Conservation (phyloP, 305 asterid species). For the Fraxinus angustifolia region DNA sequence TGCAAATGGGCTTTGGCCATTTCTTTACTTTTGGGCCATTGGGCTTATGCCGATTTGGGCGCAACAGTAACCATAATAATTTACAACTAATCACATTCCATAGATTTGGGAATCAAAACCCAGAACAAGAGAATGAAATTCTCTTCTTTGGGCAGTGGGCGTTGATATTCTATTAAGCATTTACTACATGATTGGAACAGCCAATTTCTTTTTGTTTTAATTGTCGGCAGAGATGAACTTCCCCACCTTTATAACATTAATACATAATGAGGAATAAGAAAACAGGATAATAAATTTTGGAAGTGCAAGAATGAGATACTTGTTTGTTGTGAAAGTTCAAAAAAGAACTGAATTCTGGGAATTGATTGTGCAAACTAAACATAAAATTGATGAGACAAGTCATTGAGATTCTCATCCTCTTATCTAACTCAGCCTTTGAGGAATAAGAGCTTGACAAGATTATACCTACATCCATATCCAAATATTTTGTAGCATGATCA, state of each 20-base stretch:
- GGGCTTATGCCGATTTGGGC: no score
- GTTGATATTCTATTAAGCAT: background rate
- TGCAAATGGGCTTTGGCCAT: no score
- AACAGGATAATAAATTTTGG: background rate
- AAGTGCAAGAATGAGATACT: background rate
- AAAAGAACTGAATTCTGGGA: conserved; percentile 12
- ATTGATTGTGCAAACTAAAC: conserved; percentile 6
- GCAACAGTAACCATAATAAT: background rate
- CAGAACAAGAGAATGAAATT: background rate
- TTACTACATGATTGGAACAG: background rate
- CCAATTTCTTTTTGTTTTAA: background rate
- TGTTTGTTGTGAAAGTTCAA: conserved; percentile 1
- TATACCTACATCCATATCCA: background rate
- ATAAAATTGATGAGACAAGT: background rate
- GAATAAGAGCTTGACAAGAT: background rate
- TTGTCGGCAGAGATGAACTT: conserved; percentile 3
- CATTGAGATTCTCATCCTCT: background rate
- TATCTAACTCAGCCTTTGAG: background rate
- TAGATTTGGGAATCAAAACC: background rate
- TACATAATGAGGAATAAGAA: background rate
- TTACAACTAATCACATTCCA: background rate
- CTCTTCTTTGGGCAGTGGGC: background rate
- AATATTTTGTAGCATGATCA: background rate
- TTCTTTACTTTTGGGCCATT: no score
- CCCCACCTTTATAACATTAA: background rate